Conservation (phyloP, 345 rosid genomes). For the Boechera divaricarpa region DNA sequence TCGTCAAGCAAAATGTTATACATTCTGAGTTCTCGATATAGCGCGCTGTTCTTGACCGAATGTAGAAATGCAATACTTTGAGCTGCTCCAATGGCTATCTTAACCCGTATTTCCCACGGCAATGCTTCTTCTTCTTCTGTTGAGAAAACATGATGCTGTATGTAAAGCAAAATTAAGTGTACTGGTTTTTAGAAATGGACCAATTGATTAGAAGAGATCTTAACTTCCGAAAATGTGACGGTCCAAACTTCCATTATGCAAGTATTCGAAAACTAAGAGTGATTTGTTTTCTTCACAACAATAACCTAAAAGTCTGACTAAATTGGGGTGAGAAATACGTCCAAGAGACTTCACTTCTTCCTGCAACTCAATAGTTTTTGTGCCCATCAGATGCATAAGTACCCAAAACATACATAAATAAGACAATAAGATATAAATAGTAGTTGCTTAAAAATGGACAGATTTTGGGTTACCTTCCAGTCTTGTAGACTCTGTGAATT, state of each 20-base stretch:
- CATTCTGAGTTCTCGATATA: slow-evolving; percentile 25
- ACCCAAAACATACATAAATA: background rate
- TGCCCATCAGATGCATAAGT: slow-evolving; percentile 1
- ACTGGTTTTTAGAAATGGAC: background rate
- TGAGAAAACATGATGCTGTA: background rate
- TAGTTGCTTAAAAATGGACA: background rate
- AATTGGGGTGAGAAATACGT: slow-evolving; percentile 24
- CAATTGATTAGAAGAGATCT: slow-evolving; percentile 17
- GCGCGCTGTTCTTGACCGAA: background rate
- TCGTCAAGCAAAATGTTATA: slow-evolving; percentile 29
- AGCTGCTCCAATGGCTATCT: slow-evolving; percentile 37
- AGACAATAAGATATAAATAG: background rate
- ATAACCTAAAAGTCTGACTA: slow-evolving; percentile 24
- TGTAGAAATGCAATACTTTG: slow-evolving; percentile 30
- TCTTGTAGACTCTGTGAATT: slow-evolving; percentile 1
- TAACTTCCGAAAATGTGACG: slow-evolving; percentile 24
- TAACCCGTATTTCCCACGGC: slow-evolving; percentile 30
- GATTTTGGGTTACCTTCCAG: slow-evolving; percentile 36
- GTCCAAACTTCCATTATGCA: slow-evolving; percentile 19
- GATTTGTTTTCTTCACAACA: slow-evolving; percentile 20
- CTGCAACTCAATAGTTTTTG: slow-evolving; percentile 16
- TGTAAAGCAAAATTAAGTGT: background rate
- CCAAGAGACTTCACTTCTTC: slow-evolving; percentile 29
- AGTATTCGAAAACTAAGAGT: slow-evolving; percentile 23
- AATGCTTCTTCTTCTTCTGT: slow-evolving; percentile 27